Percentiles rank a stretch among this genome's conserved stretches.
These are phyloP conservation scores for Epichloe aotearoae DNA, from an alignment of 2,329 filamentous ascomycete genomes.

Conservation along the genomic window DNA sequence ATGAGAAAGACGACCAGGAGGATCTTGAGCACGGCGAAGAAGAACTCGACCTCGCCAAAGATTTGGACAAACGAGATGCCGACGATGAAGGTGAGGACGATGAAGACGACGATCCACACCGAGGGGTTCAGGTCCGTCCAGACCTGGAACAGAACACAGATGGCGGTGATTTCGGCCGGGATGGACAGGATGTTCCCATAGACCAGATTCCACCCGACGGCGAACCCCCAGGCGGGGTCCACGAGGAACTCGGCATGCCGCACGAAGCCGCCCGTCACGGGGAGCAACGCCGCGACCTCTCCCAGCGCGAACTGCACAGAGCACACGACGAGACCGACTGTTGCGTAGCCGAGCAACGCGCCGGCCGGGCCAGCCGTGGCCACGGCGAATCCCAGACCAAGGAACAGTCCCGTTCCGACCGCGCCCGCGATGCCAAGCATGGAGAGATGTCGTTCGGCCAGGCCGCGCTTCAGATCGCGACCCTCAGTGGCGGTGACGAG, in stretches of 20 bases:
- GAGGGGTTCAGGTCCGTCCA: constrained; percentile 46
- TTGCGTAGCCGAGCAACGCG: constrained; percentile 38
- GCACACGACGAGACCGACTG: constrained; percentile 42
- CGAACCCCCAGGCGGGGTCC: constrained; percentile 45
- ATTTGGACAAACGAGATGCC: constrained; percentile 44
- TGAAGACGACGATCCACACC: constrained; percentile 36
- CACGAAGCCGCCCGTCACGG: constrained; percentile 50
- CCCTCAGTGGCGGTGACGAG: constrained; percentile 36
- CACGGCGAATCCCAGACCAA: constrained; percentile 42
- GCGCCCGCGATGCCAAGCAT: constrained; percentile 50
- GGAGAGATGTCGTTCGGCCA: constrained; percentile 33
- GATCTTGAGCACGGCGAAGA: constrained; percentile 41
- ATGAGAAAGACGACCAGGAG: constrained; percentile 48
- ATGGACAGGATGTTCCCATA: constrained; percentile 42
- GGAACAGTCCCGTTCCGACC: constrained; percentile 48
- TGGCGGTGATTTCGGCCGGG: constrained; percentile 48
- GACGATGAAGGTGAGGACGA: constrained; percentile 40
- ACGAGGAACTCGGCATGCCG: constrained; percentile 47
- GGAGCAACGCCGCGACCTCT: constrained; percentile 46
- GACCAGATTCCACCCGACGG: constrained; percentile 40
- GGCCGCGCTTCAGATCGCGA: constrained; percentile 31
- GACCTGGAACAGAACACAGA: constrained; percentile 47
- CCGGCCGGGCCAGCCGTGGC: constrained; percentile 35
- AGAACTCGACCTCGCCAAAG: constrained; percentile 45
- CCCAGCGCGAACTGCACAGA: constrained; percentile 46